Evolutionary conservation across 495 filamentous ascomycete species (phyloP), one percentile per base, ranked within the genome.

Genomic region (Saxispiralis lemnorum): DNA sequence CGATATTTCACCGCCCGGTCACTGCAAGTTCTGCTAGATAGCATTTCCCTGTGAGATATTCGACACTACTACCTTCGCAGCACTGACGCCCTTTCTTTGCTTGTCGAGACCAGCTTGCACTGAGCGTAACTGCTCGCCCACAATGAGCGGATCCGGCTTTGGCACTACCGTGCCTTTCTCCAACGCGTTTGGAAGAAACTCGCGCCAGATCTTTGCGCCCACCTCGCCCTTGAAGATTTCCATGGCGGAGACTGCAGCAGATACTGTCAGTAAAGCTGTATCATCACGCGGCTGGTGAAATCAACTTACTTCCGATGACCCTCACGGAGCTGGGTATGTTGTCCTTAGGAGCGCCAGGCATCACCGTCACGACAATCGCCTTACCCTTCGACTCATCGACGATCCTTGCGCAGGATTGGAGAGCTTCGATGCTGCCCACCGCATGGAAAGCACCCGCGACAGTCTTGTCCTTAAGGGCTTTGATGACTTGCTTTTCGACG

Each of bases 401-500:
- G 30, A 53, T 53, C 21, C 46, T 31, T 11, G 50, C 50, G 35
- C 50, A 53, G n/a, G 33, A 18, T 28, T 43, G n/a, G 16, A 46
- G 38, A 0, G 50, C 46, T 1, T 35, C 50, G 12, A 45, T 46
- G 3, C 19, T 21, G 0, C 50, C 46, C 2, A 53, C 50, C 10
- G 50, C 50, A 17, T 53, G 46, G 18, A 42, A 53, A 16, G 52
- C 58, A 14, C 58, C 58, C 0, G 46, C 56, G 13, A 45, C 43
- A 10, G 43, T 48, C 45, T 50, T 54, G 11, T 44, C 52, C 28
- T 58, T 47, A 9, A 61, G 39, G 6, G 46, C 54, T 7, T 46
- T 36, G n/a, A 55, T 45, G 30, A 61, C 49, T 10, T 56, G 47
- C 14, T 53, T 33, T 19, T 54, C 49, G n/a, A 59, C 52, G 19